Conservation (phyloP, 2,329 filamentous ascomycete species). For the Phialocephala subalpina region DNA sequence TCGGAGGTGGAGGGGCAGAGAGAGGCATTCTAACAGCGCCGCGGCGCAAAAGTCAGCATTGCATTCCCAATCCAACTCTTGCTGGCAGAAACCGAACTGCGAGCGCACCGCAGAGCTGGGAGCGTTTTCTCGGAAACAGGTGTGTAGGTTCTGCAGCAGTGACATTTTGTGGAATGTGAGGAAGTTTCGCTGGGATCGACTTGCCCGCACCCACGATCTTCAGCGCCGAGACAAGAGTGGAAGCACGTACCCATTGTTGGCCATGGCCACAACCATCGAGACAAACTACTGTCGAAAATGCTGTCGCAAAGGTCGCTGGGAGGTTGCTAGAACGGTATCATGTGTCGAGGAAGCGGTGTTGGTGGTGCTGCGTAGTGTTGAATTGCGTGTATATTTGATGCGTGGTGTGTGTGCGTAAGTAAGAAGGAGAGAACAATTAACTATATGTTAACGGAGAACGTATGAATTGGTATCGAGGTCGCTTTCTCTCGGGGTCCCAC, state of each 20-base stretch:
- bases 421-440: slow-evolving; percentile 7
- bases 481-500: not conserved
- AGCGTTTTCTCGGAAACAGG: not conserved
- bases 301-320: slow-evolving; percentile 18
- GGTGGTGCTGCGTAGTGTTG: not conserved
- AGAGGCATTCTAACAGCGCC: slow-evolving; percentile 31
- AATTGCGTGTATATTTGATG: not conserved
- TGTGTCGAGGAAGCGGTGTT: not conserved
- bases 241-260: slow-evolving; percentile 42
- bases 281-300: slow-evolving; percentile 19
- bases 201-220: not conserved
- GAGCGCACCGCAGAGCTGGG: slow-evolving; percentile 1
- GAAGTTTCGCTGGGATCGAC: slow-evolving; percentile 11
- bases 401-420: not conserved
- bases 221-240: slow-evolving; percentile 5
- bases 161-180: slow-evolving; percentile 7
- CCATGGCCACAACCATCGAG: slow-evolving; percentile 42
- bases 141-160: not conserved
- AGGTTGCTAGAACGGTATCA: slow-evolving; percentile 2
- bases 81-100: not conserved
- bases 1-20: slow-evolving; percentile 26
- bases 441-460: too few species aligned
- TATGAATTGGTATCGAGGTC: not conserved
- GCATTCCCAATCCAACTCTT: slow-evolving; percentile 1
- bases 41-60: slow-evolving; percentile 30